phyloP scores from a whole-genome alignment of 2,329 filamentous ascomycete species.

The Camillea tinctor region DNA sequence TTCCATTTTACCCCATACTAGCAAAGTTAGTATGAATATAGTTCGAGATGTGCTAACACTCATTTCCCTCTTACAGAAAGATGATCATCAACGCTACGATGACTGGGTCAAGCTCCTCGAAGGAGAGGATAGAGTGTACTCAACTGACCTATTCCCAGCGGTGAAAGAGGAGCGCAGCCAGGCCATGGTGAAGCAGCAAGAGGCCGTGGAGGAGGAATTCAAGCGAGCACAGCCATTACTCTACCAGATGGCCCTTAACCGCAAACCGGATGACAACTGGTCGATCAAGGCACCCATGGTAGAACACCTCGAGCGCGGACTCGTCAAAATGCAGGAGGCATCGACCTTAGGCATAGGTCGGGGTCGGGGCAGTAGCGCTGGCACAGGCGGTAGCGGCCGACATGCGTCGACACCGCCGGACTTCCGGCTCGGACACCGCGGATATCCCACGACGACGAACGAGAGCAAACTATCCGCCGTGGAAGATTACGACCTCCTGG shows the following conservation, averaged over 20 bases:
- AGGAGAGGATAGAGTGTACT: conserved; percentile 40
- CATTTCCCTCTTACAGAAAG: conserved; percentile 11
- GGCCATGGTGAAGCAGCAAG: conserved; percentile 45
- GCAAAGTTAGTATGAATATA: background rate
- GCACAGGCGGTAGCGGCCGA: background rate
- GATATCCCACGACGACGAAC: conserved; percentile 14
- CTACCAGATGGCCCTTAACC: conserved; percentile 43
- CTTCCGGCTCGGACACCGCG: conserved; percentile 4
- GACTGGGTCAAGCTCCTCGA: conserved; percentile 45
- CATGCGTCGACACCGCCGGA: conserved; percentile 8
- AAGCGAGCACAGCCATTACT: conserved; percentile 44
- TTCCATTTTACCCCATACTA: background rate
- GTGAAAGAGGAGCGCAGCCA: conserved; percentile 41
- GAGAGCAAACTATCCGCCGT: conserved; percentile 13
- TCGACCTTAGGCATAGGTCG: background rate
- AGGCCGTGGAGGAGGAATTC: conserved; percentile 50
- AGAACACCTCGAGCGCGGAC: conserved; percentile 46
- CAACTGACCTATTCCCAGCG: conserved; percentile 38
- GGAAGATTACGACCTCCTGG: conserved; percentile 25
- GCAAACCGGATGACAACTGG: conserved; percentile 38
- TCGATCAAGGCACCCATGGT: conserved; percentile 47
- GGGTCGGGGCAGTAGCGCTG: background rate
- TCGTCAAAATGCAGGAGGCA: conserved; percentile 43
- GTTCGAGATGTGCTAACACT: background rate
- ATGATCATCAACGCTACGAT: conserved; percentile 41